phyloP scores from a whole-genome alignment of 225 moss, liverwort and hornwort species.

The Pseudisothecium myosuroides region DNA sequence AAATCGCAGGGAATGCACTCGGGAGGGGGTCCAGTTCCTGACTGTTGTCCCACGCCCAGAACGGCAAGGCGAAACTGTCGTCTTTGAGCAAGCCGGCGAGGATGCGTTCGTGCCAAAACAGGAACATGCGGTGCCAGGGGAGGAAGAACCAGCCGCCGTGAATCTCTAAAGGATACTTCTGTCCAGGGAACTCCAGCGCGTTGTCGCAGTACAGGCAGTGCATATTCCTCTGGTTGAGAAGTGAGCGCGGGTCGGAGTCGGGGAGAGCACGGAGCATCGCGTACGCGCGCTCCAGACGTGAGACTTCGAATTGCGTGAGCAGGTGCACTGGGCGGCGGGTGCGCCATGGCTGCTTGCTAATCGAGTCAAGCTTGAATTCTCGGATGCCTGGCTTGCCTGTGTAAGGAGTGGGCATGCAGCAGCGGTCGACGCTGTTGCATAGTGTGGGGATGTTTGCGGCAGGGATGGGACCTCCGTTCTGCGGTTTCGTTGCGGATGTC shows the following conservation, averaged over 20 bases:
- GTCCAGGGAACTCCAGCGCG: neutral
- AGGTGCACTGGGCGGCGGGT: neutral
- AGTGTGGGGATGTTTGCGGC: neutral
- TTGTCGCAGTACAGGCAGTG: conserved; percentile 20
- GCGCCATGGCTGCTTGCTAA: neutral
- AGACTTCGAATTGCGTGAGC: neutral
- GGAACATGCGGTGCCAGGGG: conserved; percentile 29
- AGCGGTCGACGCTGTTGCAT: neutral
- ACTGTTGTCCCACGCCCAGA: conserved; percentile 30
- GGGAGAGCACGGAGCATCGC: neutral
- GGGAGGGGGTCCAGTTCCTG: neutral
- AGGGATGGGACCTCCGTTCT: neutral
- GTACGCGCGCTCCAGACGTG: neutral
- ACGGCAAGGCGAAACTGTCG: conserved; percentile 13
- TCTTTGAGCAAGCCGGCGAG: conserved; percentile 10
- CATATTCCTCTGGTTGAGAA: neutral
- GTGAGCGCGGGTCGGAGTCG: neutral
- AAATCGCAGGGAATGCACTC: neutral
- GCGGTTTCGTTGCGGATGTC: neutral
- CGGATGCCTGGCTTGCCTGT: neutral
- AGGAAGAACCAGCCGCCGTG: conserved; percentile 25
- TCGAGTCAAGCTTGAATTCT: neutral
- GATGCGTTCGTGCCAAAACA: conserved; percentile 42
- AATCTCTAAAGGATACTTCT: neutral
- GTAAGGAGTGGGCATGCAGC: neutral